These are phyloP conservation scores for Tubosaeta sp. DNA, from an alignment of 768 basidiomycete species.

Conservation along the genomic window DNA sequence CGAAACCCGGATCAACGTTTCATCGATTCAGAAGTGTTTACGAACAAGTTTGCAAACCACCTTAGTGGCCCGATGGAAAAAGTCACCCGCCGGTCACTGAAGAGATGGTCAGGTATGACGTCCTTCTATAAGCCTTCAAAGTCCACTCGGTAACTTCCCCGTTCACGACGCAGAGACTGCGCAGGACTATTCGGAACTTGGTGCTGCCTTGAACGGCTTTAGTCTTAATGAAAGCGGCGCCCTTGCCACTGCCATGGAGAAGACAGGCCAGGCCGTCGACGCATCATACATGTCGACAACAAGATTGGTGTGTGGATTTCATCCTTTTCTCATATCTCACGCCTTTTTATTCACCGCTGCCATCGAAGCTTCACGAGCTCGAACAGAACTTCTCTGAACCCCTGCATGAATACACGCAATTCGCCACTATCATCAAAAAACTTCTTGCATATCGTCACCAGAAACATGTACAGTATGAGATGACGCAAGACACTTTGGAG, in stretches of 20 bases:
- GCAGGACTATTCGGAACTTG: conserved; percentile 87
- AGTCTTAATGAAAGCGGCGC: conserved; percentile 78
- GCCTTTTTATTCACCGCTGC: conserved; percentile 5
- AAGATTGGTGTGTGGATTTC: conserved; percentile 57
- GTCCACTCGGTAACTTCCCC: conserved; percentile 2
- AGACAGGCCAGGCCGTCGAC: conserved; percentile 95
- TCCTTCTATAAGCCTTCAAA: neutral
- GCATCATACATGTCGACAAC: conserved; percentile 91
- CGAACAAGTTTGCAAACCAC: conserved; percentile 91
- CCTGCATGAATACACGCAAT: conserved; percentile 92
- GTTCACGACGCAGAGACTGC: conserved; percentile 53
- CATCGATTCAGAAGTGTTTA: conserved; percentile 93
- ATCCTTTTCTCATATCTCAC: conserved; percentile 2
- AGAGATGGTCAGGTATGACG: conserved; percentile 85
- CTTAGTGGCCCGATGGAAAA: conserved; percentile 93
- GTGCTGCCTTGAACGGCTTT: conserved; percentile 89
- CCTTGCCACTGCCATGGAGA: conserved; percentile 85
- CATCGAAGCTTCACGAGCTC: conserved; percentile 77
- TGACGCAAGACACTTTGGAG: conserved; percentile 90
- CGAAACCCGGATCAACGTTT: conserved; percentile 93
- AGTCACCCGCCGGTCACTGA: conserved; percentile 85
- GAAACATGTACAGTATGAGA: conserved; percentile 96
- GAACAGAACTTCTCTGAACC: conserved; percentile 97
- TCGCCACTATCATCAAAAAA: conserved; percentile 91
- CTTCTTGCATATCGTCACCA: conserved; percentile 93